Evolutionary conservation across 2,329 filamentous ascomycete species (phyloP), one percentile per base, ranked within the genome.

Genomic region (Ceratocystis alfenasii): DNA sequence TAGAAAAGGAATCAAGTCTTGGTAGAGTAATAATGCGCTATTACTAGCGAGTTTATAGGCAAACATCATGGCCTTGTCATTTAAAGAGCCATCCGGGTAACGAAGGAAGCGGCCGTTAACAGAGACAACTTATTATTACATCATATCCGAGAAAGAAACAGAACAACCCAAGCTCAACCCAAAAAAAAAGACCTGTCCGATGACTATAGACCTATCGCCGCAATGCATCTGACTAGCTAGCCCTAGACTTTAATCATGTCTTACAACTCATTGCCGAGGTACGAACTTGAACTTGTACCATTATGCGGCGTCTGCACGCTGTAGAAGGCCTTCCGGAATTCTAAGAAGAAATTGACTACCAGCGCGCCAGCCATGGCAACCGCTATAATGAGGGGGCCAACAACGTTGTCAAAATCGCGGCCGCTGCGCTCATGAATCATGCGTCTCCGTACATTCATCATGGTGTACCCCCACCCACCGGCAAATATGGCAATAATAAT

Each of bases 321-420:
- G 12, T 65, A 59, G 30, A 67, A 67, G 15, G 66, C 66, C 66
- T 65, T 67, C 28, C 55, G 66, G 63, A 90, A 87, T 80, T 93
- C 91, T 74, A 97, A 90, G 28, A 82, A 83, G 77, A 97, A 95
- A 74, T 99, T 99, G 71, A 96, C 74, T 68, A 90, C 80, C 72
- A 99, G 76, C 5, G 92, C 91, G 62, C 87, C 72, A 69, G 89
- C 87, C 73, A 99, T 74, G 2, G 91, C 89, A 46, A 87, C 76
- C 72, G 89, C 94, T 55, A 97, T 87, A 7, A 95, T 81, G 65
- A 96, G 76, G 0, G 94, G 94, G 0, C 94, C 94, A 68, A 90
- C 76, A 72, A 93, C 78, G 71, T 91, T 94, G 75, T 99, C 93
- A 75, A 99, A 95, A 71, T 97, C 92, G 75, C 88, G 93, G 8